Evolutionary conservation across 1,284 basidiomycete species (phyloP).

Genomic region (Tremellales sp.): DNA sequence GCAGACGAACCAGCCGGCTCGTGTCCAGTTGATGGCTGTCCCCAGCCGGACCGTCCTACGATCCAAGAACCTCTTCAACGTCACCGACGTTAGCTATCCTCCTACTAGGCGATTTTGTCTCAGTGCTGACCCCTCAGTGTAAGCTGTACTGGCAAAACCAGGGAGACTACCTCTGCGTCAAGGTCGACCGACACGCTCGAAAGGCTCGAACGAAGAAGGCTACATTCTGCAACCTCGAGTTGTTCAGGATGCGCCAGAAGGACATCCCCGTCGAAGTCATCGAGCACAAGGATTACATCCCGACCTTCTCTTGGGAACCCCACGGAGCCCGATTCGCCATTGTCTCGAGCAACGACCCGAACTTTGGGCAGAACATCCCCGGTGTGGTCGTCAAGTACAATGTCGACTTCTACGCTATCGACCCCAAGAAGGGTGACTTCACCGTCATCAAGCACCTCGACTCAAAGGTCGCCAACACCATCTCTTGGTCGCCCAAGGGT

Average conservation of each 20-base stretch:
- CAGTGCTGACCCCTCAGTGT: constrained; percentile 57
- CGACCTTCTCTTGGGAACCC: constrained; percentile 98
- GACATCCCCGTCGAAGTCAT: constrained; percentile 97
- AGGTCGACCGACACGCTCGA: constrained; percentile 83
- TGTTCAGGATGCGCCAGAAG: constrained; percentile 96
- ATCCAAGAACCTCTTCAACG: constrained; percentile 98
- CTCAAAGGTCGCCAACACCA: constrained; percentile 85
- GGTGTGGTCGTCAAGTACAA: constrained; percentile 94
- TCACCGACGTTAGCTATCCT: constrained; percentile 78
- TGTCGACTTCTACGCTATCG: constrained; percentile 93
- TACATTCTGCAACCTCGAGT: constrained; percentile 96
- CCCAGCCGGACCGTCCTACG: constrained; percentile 80
- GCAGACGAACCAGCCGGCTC: constrained; percentile 91
- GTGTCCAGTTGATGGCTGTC: constrained; percentile 87
- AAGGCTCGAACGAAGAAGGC: constrained; percentile 97
- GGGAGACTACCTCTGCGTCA: constrained; percentile 98
- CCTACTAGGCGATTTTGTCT: neutral
- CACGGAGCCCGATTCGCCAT: constrained; percentile 94
- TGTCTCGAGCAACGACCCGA: constrained; percentile 90
- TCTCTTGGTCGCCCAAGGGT: constrained; percentile 96
- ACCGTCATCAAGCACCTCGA: constrained; percentile 78
- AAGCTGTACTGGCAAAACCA: constrained; percentile 99
- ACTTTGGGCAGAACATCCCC: constrained; percentile 79
- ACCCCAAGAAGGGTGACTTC: constrained; percentile 97
- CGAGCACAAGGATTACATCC: constrained; percentile 94